Evolutionary conservation across 805 yeast genomes (phyloP).

Genomic region (Candida sakaeoensis): DNA sequence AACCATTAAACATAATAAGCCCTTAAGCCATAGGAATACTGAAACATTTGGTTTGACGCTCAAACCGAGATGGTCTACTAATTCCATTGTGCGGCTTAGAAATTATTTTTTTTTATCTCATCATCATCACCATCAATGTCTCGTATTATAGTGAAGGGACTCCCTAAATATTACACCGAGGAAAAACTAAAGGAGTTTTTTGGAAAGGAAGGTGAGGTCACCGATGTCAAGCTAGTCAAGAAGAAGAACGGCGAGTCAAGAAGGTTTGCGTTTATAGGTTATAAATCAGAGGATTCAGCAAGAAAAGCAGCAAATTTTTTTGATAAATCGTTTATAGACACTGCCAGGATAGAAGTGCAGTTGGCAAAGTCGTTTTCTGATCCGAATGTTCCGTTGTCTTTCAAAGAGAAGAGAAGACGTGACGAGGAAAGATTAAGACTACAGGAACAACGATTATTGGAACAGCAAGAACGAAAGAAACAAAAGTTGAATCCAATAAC

Average conservation of each 20-base stretch:
- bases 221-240: conserved; percentile 84
- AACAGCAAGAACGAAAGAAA: conserved; percentile 38
- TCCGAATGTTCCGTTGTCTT: conserved; percentile 69
- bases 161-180: conserved; percentile 77
- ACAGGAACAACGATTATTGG: conserved; percentile 40
- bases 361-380: conserved; percentile 85
- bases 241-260: conserved; percentile 83
- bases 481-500: conserved; percentile 32
- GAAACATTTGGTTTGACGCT: conserved; percentile 1
- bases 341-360: conserved; percentile 73
- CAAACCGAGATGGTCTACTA: conserved; percentile 10
- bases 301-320: conserved; percentile 71
- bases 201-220: conserved; percentile 56
- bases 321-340: conserved; percentile 76
- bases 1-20: conserved; percentile 8
- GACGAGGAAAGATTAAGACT: conserved; percentile 44
- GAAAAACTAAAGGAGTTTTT: conserved; percentile 69
- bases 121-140: conserved; percentile 46
- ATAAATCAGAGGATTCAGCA: conserved; percentile 70
- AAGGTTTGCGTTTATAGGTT: conserved; percentile 92
- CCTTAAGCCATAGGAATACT: conserved; percentile 6
- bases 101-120: conserved; percentile 5
- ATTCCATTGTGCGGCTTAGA: conserved; percentile 9
- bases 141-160: conserved; percentile 85
- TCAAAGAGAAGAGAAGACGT: conserved; percentile 34